A percentile compares a stretch with the other conserved stretches of the same genome.
These are phyloP conservation scores for Chytriomyces confervae DNA, from an alignment of 192 early-diverging fungal species.

Conservation along the genomic window DNA sequence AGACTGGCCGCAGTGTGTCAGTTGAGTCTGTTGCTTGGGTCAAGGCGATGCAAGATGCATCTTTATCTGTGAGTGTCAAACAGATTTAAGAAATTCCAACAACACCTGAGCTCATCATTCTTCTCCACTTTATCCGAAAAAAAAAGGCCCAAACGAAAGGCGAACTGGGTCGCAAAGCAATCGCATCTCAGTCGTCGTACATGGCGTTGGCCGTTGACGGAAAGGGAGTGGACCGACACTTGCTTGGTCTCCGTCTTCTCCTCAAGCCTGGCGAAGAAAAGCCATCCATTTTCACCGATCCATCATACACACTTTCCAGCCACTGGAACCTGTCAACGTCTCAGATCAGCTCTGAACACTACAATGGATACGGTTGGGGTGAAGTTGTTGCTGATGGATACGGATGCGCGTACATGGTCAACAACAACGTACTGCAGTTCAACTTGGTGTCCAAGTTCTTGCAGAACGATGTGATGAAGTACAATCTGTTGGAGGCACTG, in stretches of 20 bases:
- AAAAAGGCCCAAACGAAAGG: conserved; percentile 59
- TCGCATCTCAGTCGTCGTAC: conserved; percentile 78
- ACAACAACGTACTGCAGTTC: conserved; percentile 82
- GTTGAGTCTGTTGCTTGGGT: conserved; percentile 83
- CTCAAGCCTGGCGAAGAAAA: conserved; percentile 75
- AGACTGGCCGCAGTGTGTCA: conserved; percentile 84
- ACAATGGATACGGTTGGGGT: conserved; percentile 88
- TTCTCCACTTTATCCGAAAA: neutral
- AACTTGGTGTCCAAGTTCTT: conserved; percentile 80
- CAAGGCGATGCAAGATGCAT: conserved; percentile 79
- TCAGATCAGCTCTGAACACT: conserved; percentile 89
- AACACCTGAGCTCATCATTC: neutral
- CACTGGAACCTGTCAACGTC: conserved; percentile 95
- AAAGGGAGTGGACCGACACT: conserved; percentile 89
- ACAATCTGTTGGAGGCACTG: conserved; percentile 86
- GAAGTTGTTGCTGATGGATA: conserved; percentile 86
- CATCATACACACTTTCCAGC: conserved; percentile 75
- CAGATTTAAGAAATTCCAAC: neutral
- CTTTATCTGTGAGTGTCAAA: conserved; percentile 18
- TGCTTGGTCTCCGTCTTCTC: conserved; percentile 84
- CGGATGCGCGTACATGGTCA: conserved; percentile 94
- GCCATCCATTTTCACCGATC: conserved; percentile 87
- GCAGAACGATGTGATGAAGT: conserved; percentile 73
- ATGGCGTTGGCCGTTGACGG: conserved; percentile 82
- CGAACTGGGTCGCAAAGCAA: conserved; percentile 73